Evolutionary conservation across 1,284 basidiomycete species (phyloP).

Genomic region (Porodaedalea pini): DNA sequence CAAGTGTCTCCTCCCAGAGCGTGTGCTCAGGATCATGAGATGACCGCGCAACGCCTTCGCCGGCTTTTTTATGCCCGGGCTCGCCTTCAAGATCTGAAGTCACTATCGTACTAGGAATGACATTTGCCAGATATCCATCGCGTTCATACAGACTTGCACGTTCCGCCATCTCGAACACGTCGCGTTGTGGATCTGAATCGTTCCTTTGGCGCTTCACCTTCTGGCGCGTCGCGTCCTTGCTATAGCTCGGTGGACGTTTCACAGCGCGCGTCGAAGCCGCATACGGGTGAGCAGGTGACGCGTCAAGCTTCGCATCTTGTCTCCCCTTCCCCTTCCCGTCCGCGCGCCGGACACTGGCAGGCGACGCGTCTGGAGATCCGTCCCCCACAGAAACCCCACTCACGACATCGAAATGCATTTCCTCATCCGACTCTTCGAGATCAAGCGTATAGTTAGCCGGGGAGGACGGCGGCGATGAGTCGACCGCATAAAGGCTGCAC

Average conservation of each 20-base stretch:
- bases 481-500: constrained; percentile 10
- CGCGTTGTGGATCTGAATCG: background rate
- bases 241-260: constrained; percentile 23
- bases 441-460: constrained; percentile 2
- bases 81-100: background rate
- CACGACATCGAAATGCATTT: background rate
- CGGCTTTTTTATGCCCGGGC: background rate
- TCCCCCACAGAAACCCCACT: background rate
- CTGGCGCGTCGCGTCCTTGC: constrained; percentile 19
- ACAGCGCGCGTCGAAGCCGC: constrained; percentile 25
- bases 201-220: constrained; percentile 11
- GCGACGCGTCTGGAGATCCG: background rate
- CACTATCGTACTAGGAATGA: background rate
- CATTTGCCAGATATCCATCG: background rate
- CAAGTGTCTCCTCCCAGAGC: constrained; percentile 42
- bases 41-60: background rate
- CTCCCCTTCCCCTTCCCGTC: constrained; percentile 1
- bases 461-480: constrained; percentile 20
- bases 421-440: background rate
- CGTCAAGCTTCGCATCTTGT: background rate
- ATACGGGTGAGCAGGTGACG: constrained; percentile 23
- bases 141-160: background rate
- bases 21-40: constrained; percentile 28
- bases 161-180: background rate
- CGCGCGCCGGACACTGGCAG: background rate